Percentiles rank a stretch among this genome's conserved stretches.
Conservation (phyloP, 2,329 filamentous ascomycete species). For the Fusarium nanum region DNA sequence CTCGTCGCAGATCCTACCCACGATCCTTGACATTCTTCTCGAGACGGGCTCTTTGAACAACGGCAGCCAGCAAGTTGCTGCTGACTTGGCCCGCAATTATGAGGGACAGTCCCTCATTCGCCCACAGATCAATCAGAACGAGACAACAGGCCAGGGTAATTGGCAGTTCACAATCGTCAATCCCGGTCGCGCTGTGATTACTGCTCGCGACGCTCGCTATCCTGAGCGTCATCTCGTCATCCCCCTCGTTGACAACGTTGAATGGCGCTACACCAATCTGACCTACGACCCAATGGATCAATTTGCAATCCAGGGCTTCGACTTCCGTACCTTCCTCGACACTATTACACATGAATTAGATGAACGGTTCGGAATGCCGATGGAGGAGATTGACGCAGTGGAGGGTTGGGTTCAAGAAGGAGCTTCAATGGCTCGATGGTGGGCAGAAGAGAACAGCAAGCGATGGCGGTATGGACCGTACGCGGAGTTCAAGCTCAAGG, state of each 20-base stretch:
- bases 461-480: constrained; percentile 48
- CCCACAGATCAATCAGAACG: constrained; percentile 19
- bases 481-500: background rate
- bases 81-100: constrained; percentile 46
- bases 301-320: constrained; percentile 44
- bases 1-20: constrained; percentile 48
- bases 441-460: constrained; percentile 51
- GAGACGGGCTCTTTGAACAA: constrained; percentile 47
- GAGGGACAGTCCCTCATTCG: constrained; percentile 51
- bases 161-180: constrained; percentile 53
- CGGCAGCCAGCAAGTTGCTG: constrained; percentile 34
- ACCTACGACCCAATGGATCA: constrained; percentile 45
- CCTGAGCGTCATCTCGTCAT: constrained; percentile 48
- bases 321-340: constrained; percentile 41
- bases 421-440: constrained; percentile 50
- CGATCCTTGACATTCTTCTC: constrained; percentile 49
- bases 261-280: constrained; percentile 50
- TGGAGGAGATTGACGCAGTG: constrained; percentile 23
- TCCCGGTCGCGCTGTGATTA: constrained; percentile 49
- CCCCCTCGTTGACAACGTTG: constrained; percentile 48
- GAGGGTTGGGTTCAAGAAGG: constrained; percentile 50
- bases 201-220: constrained; percentile 49
- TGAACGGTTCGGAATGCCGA: constrained; percentile 9
- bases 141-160: constrained; percentile 40
- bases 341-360: constrained; percentile 37